Base-by-base conservation (phyloP, 768 basidiomycete genomes). In the Amanita rimosa region DNA sequence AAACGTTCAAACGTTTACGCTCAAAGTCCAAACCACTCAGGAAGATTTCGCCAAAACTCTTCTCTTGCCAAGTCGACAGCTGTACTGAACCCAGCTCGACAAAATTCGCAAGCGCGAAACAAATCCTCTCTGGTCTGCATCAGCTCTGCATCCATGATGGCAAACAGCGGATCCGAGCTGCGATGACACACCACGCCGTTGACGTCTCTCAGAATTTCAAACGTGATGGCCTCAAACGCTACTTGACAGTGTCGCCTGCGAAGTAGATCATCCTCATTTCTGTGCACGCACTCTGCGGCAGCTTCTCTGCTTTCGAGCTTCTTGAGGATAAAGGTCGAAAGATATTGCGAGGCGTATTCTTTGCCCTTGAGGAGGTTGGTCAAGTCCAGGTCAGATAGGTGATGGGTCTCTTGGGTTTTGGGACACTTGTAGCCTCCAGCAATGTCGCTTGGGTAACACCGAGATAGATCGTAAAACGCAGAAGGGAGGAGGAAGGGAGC, bases 381-480 rank as follows among this genome's bases (percentile, higher is more conserved):
- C 14, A 88, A 70, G 57, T 86, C 83, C 36, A 61, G 60, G 49
- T 72, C 67, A 13, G 74, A 69, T 39, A 76, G 73, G 35, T 61
- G 56, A 56, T 78, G 71, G 8, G 48, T 60, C 13, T 50, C 60
- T 47, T 55, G 63, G 35, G 64, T 64, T 44, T 61, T 50, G 16
- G 64, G 56, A 53, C 62, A 70, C 48, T 62, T 68, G 59, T 73
- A 67, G 5, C 81, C 83, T 5, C 68, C 61, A 24, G 75, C 74
- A 29, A 78, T 75, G 43, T 78, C 75, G 56, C 79, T 85, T 1
- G 82, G 78, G 26, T 74, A 64, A 55, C 66, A 76, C 35, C 86
- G 81, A 17, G 81, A 86, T 36, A 89, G 73, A 60, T 88, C 86
- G 61, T 89, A 89, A 64, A 85, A 85, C 4, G 85, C 85, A 24